Evolutionary conservation across 441 rosid species (phyloP).

Genomic region (Erodium texanum): DNA sequence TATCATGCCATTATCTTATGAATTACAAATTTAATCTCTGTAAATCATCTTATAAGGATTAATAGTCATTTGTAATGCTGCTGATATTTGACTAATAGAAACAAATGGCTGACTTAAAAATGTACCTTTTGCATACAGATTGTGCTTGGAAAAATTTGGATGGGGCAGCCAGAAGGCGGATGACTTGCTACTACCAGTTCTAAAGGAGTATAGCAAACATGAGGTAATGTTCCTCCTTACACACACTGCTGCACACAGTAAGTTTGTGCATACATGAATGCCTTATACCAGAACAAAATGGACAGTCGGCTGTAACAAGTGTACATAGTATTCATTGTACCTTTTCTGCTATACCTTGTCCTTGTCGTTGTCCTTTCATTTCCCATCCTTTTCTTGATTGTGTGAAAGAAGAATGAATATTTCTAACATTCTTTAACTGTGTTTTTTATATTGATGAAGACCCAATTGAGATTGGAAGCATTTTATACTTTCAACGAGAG

Average conservation of each 20-base stretch:
- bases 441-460: constrained; percentile 35
- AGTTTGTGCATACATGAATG: too few relatives aligned
- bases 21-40: neutral
- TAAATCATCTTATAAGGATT: neutral
- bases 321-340: too few relatives aligned
- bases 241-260: constrained; percentile 2
- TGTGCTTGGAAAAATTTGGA: constrained; percentile 92
- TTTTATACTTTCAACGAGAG: constrained; percentile 90
- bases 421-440: constrained; percentile 12
- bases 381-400: too few relatives aligned
- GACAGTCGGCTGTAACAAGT: too few relatives aligned
- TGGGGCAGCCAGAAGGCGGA: constrained; percentile 79
- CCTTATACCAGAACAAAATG: too few relatives aligned
- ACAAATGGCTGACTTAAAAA: neutral
- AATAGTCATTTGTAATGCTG: neutral
- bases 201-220: constrained; percentile 80
- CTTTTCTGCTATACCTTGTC: too few relatives aligned
- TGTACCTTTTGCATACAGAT: constrained; percentile 33
- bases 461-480: constrained; percentile 93
- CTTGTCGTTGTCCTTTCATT: too few relatives aligned
- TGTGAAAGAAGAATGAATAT: neutral
- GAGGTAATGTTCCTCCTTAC: constrained; percentile 42
- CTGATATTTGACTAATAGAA: constrained; percentile 6
- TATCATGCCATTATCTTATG: neutral
- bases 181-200: constrained; percentile 73